phyloP scores from a whole-genome alignment of 306 rosid genomes.

The Vachellia collinsii region DNA sequence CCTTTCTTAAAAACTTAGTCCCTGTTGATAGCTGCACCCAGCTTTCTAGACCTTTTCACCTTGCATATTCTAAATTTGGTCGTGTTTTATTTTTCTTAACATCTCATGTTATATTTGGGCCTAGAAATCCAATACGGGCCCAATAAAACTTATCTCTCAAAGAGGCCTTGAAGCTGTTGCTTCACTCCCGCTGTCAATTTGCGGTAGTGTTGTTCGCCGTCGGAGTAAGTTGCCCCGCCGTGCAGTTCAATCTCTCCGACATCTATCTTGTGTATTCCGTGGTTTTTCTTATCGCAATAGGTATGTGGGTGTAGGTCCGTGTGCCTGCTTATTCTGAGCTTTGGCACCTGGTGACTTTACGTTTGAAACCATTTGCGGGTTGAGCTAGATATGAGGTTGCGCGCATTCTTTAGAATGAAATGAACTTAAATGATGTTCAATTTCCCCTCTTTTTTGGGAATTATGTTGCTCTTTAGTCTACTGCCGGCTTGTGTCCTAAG shows the following conservation, averaged over 20 bases:
- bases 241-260: neutral
- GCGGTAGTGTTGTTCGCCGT: neutral
- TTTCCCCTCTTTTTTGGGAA: neutral
- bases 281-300: neutral
- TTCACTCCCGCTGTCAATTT: neutral
- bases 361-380: neutral
- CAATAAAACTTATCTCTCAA: neutral
- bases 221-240: neutral
- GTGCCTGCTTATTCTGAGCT: neutral
- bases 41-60: too few relatives aligned
- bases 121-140: neutral
- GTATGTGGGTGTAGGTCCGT: neutral
- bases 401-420: neutral
- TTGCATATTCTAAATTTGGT: too few relatives aligned
- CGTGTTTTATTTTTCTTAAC: too few relatives aligned
- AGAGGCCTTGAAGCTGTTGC: neutral
- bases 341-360: neutral
- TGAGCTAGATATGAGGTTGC: neutral
- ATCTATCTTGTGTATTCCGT: neutral
- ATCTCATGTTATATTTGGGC: neutral
- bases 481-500: neutral
- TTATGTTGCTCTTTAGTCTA: neutral
- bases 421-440: neutral
- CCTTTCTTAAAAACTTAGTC: too few relatives aligned
- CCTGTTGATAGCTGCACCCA: too few relatives aligned